These are phyloP conservation scores for Sporothrix dimorphospora DNA, from an alignment of 2,329 filamentous ascomycete species.

Conservation along the genomic window DNA sequence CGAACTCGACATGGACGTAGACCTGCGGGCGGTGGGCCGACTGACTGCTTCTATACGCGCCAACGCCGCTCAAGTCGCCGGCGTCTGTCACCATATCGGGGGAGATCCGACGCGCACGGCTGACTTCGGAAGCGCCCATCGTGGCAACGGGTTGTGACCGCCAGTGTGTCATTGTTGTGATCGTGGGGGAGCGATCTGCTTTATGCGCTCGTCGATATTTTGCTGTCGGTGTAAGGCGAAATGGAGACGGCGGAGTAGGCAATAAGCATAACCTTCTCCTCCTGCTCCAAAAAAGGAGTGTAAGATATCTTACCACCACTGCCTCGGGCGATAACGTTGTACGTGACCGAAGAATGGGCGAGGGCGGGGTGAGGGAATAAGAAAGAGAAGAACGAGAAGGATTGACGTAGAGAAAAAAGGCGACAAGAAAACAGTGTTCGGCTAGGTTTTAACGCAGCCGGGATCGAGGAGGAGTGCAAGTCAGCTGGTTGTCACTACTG, in stretches of 20 bases:
- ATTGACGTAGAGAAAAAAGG: neutral
- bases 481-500: neutral
- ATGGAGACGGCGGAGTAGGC: neutral
- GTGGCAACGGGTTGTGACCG: constrained; percentile 6
- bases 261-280: neutral
- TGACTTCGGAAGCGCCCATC: constrained; percentile 16
- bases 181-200: neutral
- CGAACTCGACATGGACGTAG: constrained; percentile 57
- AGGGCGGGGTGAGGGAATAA: constrained; percentile 3
- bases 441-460: constrained; percentile 19
- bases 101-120: neutral
- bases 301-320: constrained; percentile 15
- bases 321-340: neutral
- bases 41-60: constrained; percentile 18
- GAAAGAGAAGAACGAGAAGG: neutral
- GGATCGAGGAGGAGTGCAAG: neutral
- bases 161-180: constrained; percentile 21
- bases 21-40: constrained; percentile 46
- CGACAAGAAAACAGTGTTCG: neutral
- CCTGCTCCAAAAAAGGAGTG: constrained; percentile 10
- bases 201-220: neutral
- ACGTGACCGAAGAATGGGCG: neutral
- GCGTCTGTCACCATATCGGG: constrained; percentile 17
- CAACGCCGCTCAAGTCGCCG: constrained; percentile 16
- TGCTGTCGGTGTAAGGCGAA: neutral